Evolutionary conservation across 148 eudicot genomes (phyloP), one percentile per base, ranked within the genome.

Genomic region (Rhododendron griersonianum): DNA sequence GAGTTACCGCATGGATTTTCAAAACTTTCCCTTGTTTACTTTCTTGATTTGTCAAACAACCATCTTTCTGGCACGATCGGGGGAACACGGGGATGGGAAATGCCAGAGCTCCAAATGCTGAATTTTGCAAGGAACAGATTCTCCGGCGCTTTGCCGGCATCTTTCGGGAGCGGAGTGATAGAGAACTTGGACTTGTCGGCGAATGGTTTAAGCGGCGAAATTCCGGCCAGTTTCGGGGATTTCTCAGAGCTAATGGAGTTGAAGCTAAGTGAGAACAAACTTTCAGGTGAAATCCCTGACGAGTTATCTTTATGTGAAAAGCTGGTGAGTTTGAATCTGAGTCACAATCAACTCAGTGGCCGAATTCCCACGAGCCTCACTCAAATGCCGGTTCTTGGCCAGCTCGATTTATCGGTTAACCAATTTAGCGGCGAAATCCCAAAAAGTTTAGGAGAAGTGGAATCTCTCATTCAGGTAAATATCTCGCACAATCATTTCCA

Each of bases 41-140:
- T 89, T 81, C 91, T 96, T 47, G 99, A 96, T 87, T n/a, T 92
- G 6, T 95, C 99, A 15, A 83, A 81, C 5, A 96, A 96, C 86
- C 78, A 88, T 76, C 87, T 96, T 1, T 91, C 89, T 1, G 98
- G 96, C 71, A 45, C 78, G 9, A 88, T 94, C 47, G 86, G 84
- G 48, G 86, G 82, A 1, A 83, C 33, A 67, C 75, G 83, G 51
- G 86, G 81, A 65, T 96, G 98, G 98, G 86, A 89, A 23, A 92
- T 96, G 98, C 91, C 94, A 2, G 84, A 88, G 73, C 93, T 96
- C 39, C 95, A 96, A 88, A 96, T 96, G 98, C 80, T 96, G 81
- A 96, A 88, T 80, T 87, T 96, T 25, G 95, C 94, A 0, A 87
- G 89, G 65, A 96, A 96, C 81, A 84, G 61, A 30, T 93, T 96